These are phyloP conservation scores for Umbelopsis vinacea DNA, from an alignment of 192 early-diverging fungal genomes.

Conservation along the genomic window DNA sequence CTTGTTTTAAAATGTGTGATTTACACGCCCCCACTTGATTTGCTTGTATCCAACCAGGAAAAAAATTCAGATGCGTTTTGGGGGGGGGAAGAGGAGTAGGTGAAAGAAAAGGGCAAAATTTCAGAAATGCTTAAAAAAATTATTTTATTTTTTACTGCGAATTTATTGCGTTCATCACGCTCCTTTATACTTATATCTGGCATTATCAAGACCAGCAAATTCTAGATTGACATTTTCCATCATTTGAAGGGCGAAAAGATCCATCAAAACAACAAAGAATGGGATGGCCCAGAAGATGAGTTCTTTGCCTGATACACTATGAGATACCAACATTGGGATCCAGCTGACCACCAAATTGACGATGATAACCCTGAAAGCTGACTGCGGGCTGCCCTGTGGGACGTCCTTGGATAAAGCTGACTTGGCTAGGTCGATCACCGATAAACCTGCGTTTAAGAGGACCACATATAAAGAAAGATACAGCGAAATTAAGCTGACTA, in stretches of 20 bases:
- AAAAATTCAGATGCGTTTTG: no score
- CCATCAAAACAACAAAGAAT: conserved; percentile 12
- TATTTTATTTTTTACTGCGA: conserved; percentile 15
- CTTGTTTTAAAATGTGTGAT: no score
- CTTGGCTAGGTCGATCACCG: neutral
- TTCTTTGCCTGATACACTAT: conserved; percentile 7
- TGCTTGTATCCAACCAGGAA: no score
- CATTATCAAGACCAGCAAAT: conserved; percentile 6
- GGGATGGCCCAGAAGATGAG: conserved; percentile 23
- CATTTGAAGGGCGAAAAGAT: conserved; percentile 19
- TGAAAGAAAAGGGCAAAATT: conserved; percentile 2
- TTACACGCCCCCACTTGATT: no score
- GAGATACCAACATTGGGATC: neutral
- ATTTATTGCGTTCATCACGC: neutral
- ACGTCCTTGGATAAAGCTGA: neutral
- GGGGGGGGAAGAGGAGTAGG: no score
- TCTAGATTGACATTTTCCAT: conserved; percentile 22
- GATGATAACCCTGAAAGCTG: neutral
- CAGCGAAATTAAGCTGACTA: neutral
- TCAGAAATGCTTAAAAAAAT: neutral
- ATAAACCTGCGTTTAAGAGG: neutral
- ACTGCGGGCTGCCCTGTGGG: neutral
- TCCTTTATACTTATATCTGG: conserved; percentile 25
- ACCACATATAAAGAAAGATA: neutral
- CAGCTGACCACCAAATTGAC: conserved; percentile 2